Evolutionary conservation across 495 filamentous ascomycete genomes (phyloP).

Genomic region (Sabuloglossum arenarium): DNA sequence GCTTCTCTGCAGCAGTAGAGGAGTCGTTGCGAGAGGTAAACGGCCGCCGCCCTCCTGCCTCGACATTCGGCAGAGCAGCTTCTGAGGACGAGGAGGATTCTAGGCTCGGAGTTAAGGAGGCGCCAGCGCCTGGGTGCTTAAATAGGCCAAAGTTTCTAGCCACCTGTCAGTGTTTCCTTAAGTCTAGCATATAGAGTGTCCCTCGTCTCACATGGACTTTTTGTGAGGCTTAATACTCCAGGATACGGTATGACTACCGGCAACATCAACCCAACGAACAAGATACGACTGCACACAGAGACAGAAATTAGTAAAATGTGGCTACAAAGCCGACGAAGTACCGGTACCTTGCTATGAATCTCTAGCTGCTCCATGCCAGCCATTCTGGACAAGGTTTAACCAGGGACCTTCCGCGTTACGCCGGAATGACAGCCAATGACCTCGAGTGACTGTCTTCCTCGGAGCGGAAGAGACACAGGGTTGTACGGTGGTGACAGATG

Average conservation of each 20-base stretch:
- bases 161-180: background rate
- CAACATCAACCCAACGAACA: constrained; percentile 87
- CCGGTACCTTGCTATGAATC: constrained; percentile 82
- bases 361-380: constrained; percentile 93
- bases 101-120: constrained; percentile 25
- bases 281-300: constrained; percentile 57
- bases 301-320: background rate
- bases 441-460: background rate
- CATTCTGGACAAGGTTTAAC: constrained; percentile 25
- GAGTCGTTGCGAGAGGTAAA: constrained; percentile 24
- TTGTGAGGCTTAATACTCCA: constrained; percentile 96
- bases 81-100: constrained; percentile 23
- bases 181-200: background rate
- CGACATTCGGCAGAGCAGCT: background rate
- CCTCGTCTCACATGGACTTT: constrained; percentile 52
- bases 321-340: background rate
- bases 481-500: background rate
- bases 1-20: constrained; percentile 53
- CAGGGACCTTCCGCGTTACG: background rate
- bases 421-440: background rate
- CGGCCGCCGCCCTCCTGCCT: constrained; percentile 2
- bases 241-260: constrained; percentile 74
- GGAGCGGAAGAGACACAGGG: background rate
- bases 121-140: constrained; percentile 68
- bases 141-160: constrained; percentile 74